Percentiles rank a stretch among this genome's conserved stretches.
phyloP scores from a whole-genome alignment of 805 yeast genomes.

The Starmerella gropengiesseri region DNA sequence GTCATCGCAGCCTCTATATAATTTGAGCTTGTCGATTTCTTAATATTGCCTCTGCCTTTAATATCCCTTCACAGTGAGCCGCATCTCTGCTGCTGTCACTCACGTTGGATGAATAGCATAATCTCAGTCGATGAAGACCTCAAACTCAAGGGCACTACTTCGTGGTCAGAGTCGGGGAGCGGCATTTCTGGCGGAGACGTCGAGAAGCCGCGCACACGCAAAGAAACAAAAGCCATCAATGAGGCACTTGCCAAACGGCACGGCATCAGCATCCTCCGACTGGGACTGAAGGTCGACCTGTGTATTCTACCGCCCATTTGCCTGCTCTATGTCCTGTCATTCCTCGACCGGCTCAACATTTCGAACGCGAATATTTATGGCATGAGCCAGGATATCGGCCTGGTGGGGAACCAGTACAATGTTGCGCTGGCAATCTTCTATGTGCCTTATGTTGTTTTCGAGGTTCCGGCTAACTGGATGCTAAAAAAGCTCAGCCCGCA shows the following conservation, averaged over 20 bases:
- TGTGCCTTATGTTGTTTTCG: conserved; percentile 56
- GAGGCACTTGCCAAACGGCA: conserved; percentile 11
- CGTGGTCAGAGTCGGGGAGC: neutral
- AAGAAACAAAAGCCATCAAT: neutral
- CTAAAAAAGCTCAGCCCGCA: conserved; percentile 53
- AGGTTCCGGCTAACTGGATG: conserved; percentile 53
- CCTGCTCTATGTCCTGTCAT: conserved; percentile 60
- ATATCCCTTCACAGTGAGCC: too few relatives aligned
- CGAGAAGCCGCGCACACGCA: neutral
- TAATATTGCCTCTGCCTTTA: too few relatives aligned
- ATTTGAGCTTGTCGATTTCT: too few relatives aligned
- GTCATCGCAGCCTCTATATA: too few relatives aligned
- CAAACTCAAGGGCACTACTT: neutral
- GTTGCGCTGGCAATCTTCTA: conserved; percentile 58
- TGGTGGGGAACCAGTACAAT: conserved; percentile 51
- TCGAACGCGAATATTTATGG: conserved; percentile 72
- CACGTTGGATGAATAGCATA: too few relatives aligned
- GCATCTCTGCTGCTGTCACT: too few relatives aligned
- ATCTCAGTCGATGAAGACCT: too few relatives aligned
- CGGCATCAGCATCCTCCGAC: conserved; percentile 44
- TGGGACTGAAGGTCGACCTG: conserved; percentile 55
- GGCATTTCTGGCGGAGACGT: neutral
- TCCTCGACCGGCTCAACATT: conserved; percentile 71
- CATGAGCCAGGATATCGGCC: conserved; percentile 42
- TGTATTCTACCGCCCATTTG: conserved; percentile 71